Conservation (phyloP, 345 rosid genomes). For the Brassica juncea region DNA sequence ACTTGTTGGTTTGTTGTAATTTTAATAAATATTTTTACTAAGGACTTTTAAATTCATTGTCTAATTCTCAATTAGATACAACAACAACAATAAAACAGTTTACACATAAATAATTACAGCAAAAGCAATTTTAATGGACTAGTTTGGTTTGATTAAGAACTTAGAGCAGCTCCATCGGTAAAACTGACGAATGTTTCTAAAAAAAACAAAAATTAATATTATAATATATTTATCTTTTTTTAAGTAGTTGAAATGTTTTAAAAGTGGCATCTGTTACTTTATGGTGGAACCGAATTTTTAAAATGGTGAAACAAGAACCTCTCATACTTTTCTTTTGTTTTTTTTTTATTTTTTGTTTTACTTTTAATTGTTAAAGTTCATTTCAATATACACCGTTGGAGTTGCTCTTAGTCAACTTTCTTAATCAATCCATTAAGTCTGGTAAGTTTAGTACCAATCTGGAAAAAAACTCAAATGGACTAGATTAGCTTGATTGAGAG, state of each 20-base stretch:
- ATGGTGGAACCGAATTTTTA: too few relatives aligned
- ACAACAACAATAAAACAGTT: too few relatives aligned
- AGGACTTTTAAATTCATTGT: not conserved
- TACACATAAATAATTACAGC: not conserved
- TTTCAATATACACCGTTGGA: too few relatives aligned
- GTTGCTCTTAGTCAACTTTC: not conserved
- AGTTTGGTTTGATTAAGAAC: not conserved
- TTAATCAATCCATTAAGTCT: not conserved
- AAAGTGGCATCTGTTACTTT: too few relatives aligned
- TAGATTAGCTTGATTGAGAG: not conserved
- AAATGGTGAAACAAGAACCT: too few relatives aligned
- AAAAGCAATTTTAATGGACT: not conserved
- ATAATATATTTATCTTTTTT: too few relatives aligned
- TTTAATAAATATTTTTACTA: conserved; percentile 15
- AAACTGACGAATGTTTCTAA: too few relatives aligned
- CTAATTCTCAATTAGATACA: not conserved
- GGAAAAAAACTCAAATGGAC: not conserved
- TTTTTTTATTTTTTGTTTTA: too few relatives aligned
- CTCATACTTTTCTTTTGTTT: too few relatives aligned
- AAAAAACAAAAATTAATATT: too few relatives aligned
- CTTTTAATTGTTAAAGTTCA: too few relatives aligned
- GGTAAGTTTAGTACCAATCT: not conserved
- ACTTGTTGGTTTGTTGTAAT: conserved; percentile 22
- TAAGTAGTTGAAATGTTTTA: too few relatives aligned
- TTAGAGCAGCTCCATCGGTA: not conserved